These are phyloP conservation scores for Euphorbia peplus DNA, from an alignment of 345 rosid species.

Conservation along the genomic window DNA sequence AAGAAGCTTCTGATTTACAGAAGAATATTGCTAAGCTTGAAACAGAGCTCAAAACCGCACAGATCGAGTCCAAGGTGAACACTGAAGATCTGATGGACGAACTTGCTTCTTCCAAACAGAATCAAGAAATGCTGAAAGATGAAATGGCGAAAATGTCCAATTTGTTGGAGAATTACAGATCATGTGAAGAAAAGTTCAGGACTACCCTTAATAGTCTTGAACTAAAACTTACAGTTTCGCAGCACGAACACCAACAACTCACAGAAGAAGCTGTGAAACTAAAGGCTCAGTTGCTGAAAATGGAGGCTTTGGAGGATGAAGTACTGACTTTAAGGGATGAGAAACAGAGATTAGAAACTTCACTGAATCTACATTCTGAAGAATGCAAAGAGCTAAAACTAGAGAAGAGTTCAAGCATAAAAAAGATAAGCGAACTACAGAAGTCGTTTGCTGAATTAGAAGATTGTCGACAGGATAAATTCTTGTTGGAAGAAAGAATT, in stretches of 20 bases:
- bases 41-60: slow-evolving; percentile 23
- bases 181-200: slow-evolving; percentile 43
- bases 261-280: slow-evolving; percentile 31
- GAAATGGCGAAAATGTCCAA: slow-evolving; percentile 32
- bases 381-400: slow-evolving; percentile 39
- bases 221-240: slow-evolving; percentile 48
- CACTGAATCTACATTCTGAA: slow-evolving; percentile 17
- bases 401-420: slow-evolving; percentile 32
- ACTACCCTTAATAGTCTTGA: slow-evolving; percentile 40
- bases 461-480: slow-evolving; percentile 30
- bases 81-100: slow-evolving; percentile 33
- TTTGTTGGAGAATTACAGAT: slow-evolving; percentile 34
- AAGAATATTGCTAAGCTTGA: slow-evolving; percentile 34
- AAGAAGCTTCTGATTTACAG: slow-evolving; percentile 26
- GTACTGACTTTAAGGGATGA: slow-evolving; percentile 30
- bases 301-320: slow-evolving; percentile 35
- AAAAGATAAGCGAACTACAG: slow-evolving; percentile 35
- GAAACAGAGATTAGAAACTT: slow-evolving; percentile 37
- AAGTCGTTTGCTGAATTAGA: slow-evolving; percentile 34
- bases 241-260: slow-evolving; percentile 44
- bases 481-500: slow-evolving; percentile 39
- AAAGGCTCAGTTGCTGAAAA: slow-evolving; percentile 37
- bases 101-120: slow-evolving; percentile 35
- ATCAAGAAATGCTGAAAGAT: slow-evolving; percentile 30
- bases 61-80: slow-evolving; percentile 26